Conservation (phyloP, 495 filamentous ascomycete genomes). For the Trichodelitschia bisporula region DNA sequence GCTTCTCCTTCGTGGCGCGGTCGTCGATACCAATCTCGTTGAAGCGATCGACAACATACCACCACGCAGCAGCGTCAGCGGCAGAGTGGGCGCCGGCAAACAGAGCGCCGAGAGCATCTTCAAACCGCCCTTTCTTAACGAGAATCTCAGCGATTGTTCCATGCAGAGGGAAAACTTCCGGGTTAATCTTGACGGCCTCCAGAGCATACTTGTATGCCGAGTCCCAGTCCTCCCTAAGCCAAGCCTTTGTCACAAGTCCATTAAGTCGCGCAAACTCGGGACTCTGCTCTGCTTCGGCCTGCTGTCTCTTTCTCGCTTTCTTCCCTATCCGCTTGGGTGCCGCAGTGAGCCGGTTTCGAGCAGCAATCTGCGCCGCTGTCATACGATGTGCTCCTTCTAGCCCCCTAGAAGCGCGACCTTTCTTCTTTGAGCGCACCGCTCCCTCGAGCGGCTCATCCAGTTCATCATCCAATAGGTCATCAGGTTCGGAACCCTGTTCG, state of each 20-base stretch:
- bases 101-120: slow-evolving; percentile 40
- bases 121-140: slow-evolving; percentile 36
- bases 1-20: slow-evolving; percentile 21
- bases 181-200: slow-evolving; percentile 55
- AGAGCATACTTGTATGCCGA: slow-evolving; percentile 33
- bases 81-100: slow-evolving; percentile 48
- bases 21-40: slow-evolving; percentile 31
- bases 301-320: neutral
- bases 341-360: no score
- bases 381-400: no score
- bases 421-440: no score
- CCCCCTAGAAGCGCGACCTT: no score
- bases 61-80: slow-evolving; percentile 42
- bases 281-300: neutral
- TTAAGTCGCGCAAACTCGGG: slow-evolving; percentile 1
- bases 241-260: neutral
- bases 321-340: no score
- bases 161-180: slow-evolving; percentile 63
- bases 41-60: slow-evolving; percentile 32
- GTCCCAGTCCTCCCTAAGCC: slow-evolving; percentile 23
- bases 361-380: no score
- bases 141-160: slow-evolving; percentile 49
- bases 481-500: no score
- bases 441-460: no score
- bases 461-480: no score